phyloP scores from a whole-genome alignment of 176 grass and related monocot genomes.

The Musa troglodytarum region DNA sequence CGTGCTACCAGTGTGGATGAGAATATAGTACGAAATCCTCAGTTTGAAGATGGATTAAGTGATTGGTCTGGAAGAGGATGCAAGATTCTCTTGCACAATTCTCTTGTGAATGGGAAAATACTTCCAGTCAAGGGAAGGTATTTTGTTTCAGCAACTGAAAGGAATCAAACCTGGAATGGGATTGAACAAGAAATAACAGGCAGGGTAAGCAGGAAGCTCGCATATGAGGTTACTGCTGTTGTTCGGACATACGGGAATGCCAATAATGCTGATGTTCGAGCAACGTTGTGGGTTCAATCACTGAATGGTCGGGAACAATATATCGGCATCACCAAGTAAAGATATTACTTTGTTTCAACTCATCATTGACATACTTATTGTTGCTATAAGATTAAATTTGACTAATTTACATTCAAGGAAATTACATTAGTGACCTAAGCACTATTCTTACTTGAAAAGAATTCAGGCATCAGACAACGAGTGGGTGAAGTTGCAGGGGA shows the following conservation, averaged over 20 bases:
- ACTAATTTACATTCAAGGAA: conserved; percentile 5
- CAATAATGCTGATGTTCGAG: conserved; percentile 51
- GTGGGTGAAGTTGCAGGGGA: conserved; percentile 82
- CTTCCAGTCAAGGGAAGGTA: conserved; percentile 53
- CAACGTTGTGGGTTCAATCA: conserved; percentile 82
- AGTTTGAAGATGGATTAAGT: conserved; percentile 66
- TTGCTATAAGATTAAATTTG: conserved; percentile 3
- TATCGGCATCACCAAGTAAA: conserved; percentile 84
- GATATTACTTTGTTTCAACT: conserved; percentile 13
- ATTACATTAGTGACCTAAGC: not conserved
- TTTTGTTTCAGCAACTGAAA: conserved; percentile 68
- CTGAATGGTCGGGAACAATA: conserved; percentile 72
- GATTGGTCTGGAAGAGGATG: conserved; percentile 98
- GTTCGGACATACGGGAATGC: conserved; percentile 55
- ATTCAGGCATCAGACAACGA: conserved; percentile 69
- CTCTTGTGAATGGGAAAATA: conserved; percentile 47
- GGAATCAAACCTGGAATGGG: conserved; percentile 77
- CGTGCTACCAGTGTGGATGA: conserved; percentile 14
- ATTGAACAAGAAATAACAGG: conserved; percentile 89
- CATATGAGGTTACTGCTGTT: conserved; percentile 62
- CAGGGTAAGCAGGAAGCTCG: conserved; percentile 52
- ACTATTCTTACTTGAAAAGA: conserved; percentile 28
- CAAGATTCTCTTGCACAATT: conserved; percentile 63
- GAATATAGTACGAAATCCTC: conserved; percentile 59
- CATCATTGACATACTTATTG: conserved; percentile 2